phyloP scores from a whole-genome alignment of 1,284 basidiomycete genomes.

The Schizopora paradoxa region DNA sequence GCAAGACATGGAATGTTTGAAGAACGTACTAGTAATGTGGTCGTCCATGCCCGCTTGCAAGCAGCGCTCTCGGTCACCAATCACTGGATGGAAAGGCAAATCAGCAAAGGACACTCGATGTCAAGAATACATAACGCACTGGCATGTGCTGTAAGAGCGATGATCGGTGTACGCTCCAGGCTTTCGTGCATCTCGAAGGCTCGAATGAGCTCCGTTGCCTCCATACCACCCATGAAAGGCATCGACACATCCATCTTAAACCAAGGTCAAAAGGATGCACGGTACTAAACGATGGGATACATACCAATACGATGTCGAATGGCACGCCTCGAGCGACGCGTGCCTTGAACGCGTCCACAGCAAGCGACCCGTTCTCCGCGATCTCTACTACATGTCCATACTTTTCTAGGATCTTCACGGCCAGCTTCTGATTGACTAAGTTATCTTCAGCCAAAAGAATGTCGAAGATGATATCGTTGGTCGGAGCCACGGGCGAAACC shows the following conservation, averaged over 20 bases:
- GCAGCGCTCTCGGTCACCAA: constrained; percentile 91
- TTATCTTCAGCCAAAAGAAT: constrained; percentile 99
- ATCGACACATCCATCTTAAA: constrained; percentile 94
- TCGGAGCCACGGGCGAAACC: constrained; percentile 72
- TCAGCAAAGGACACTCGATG: constrained; percentile 8
- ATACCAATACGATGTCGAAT: constrained; percentile 82
- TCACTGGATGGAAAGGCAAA: constrained; percentile 57
- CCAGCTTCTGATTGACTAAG: constrained; percentile 94
- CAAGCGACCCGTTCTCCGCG: constrained; percentile 93
- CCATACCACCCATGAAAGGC: constrained; percentile 96
- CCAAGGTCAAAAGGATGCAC: constrained; percentile 1
- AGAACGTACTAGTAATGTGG: constrained; percentile 66
- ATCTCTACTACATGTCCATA: constrained; percentile 96
- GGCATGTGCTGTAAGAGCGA: constrained; percentile 90
- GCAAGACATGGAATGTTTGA: too few species aligned
- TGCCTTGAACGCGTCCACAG: constrained; percentile 84
- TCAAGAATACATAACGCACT: constrained; percentile 45
- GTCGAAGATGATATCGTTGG: constrained; percentile 83
- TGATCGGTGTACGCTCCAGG: constrained; percentile 81
- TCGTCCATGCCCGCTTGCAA: constrained; percentile 86
- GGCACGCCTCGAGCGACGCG: constrained; percentile 66
- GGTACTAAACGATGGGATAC: constrained; percentile 26
- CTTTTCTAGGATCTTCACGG: constrained; percentile 95
- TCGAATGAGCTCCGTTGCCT: constrained; percentile 79
- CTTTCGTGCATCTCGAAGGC: constrained; percentile 76